phyloP scores from a whole-genome alignment of 2,329 filamentous ascomycete species.

The Nakataea oryzae region DNA sequence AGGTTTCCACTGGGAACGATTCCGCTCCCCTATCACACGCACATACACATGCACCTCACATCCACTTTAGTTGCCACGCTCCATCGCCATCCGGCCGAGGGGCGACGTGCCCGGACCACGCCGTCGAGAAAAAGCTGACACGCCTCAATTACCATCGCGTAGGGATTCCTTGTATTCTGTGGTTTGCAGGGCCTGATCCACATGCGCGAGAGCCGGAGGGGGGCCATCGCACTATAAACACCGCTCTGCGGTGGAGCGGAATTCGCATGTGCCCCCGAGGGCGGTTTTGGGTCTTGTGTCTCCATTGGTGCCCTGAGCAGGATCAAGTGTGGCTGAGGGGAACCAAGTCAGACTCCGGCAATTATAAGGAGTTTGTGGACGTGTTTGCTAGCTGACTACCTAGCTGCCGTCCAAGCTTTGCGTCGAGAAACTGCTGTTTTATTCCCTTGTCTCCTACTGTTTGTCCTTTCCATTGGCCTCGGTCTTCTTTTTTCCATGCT shows the following conservation, averaged over 20 bases:
- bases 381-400: not conserved
- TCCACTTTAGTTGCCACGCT: too few relatives aligned
- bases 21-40: too few relatives aligned
- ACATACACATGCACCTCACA: too few relatives aligned
- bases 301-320: not conserved
- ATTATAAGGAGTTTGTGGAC: not conserved
- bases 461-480: not conserved
- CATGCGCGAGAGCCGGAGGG: slow-evolving; percentile 69
- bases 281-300: not conserved
- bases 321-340: not conserved
- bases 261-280: not conserved
- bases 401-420: not conserved
- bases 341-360: not conserved
- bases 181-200: slow-evolving; percentile 82
- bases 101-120: too few relatives aligned
- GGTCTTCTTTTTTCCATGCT: not conserved
- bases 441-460: not conserved
- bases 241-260: not conserved
- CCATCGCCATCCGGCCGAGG: too few relatives aligned
- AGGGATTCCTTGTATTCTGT: slow-evolving; percentile 90
- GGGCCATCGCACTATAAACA: slow-evolving; percentile 65
- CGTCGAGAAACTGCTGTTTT: not conserved
- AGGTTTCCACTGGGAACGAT: too few relatives aligned
- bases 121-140: not conserved
- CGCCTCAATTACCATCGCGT: slow-evolving; percentile 1